Evolutionary conservation across 106 monocot genomes (phyloP).

Genomic region (Chionographis japonica): DNA sequence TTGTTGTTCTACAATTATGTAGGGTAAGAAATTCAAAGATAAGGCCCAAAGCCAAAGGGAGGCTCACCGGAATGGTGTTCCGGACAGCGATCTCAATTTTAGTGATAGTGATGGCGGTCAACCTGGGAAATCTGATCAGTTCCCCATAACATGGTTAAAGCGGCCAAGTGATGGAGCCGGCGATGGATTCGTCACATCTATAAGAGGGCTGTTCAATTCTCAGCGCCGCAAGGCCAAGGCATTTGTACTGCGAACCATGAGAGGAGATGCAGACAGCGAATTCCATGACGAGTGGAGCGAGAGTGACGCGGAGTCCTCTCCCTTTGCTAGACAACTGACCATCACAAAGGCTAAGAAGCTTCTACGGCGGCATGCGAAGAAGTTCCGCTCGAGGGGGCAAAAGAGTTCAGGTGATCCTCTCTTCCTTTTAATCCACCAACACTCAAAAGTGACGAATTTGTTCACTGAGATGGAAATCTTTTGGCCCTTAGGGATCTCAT

Average conservation of each 20-base stretch:
- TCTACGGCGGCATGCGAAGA: constrained; percentile 57
- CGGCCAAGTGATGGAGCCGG: constrained; percentile 71
- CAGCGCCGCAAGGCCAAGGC: constrained; percentile 79
- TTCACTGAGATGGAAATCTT: no score
- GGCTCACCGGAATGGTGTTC: constrained; percentile 27
- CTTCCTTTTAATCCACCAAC: background rate
- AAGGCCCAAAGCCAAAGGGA: constrained; percentile 68
- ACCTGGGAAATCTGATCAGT: constrained; percentile 45
- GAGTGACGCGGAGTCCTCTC: constrained; percentile 52
- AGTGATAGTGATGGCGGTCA: constrained; percentile 69
- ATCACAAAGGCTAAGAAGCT: constrained; percentile 76
- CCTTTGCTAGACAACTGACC: constrained; percentile 77
- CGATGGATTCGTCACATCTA: constrained; percentile 79
- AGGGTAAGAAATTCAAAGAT: constrained; percentile 88
- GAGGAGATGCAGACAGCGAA: constrained; percentile 65
- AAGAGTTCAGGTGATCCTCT: constrained; percentile 45
- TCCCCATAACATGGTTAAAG: constrained; percentile 48
- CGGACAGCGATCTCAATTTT: constrained; percentile 52
- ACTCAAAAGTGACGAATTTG: background rate
- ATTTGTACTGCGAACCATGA: constrained; percentile 63
- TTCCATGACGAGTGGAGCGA: constrained; percentile 73
- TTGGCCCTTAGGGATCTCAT: constrained; percentile 21
- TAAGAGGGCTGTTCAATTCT: constrained; percentile 75
- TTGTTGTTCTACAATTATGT: background rate
- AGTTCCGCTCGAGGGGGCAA: constrained; percentile 57